phyloP scores from a whole-genome alignment of 2,329 filamentous ascomycete species.

The Arthrobotrys sinensis region DNA sequence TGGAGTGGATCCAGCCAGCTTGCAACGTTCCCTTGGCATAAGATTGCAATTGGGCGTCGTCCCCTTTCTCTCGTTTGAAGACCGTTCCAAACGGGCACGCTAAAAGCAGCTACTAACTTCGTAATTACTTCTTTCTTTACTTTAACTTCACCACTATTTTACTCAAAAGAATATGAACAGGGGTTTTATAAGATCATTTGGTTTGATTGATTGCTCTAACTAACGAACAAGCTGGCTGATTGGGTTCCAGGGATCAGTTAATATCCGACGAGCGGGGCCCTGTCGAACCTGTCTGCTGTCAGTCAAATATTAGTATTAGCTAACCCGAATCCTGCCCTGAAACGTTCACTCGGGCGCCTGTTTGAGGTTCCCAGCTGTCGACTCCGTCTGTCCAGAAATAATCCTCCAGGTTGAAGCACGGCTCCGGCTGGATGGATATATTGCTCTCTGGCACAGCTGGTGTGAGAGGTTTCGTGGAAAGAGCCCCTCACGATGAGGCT shows the following conservation, averaged over 20 bases:
- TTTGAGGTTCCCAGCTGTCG: slow-evolving; percentile 34
- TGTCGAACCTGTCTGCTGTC: slow-evolving; percentile 26
- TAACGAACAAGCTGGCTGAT: slow-evolving; percentile 39
- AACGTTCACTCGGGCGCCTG: slow-evolving; percentile 41
- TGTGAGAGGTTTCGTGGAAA: slow-evolving; percentile 47
- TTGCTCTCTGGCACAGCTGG: slow-evolving; percentile 40
- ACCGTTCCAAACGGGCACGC: slow-evolving; percentile 40
- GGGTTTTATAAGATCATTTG: slow-evolving; percentile 61
- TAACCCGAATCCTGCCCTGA: slow-evolving; percentile 40
- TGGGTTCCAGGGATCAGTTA: slow-evolving; percentile 55
- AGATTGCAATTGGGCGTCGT: slow-evolving; percentile 23
- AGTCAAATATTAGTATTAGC: slow-evolving; percentile 6
- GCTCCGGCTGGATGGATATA: slow-evolving; percentile 26
- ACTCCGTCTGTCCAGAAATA: slow-evolving; percentile 10
- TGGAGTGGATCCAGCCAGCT: slow-evolving; percentile 40
- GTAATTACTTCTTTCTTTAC: no score
- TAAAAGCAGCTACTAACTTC: neutral
- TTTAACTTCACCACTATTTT: slow-evolving; percentile 1
- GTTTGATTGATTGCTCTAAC: slow-evolving; percentile 54
- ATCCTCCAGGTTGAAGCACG: slow-evolving; percentile 11
- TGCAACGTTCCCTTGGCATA: slow-evolving; percentile 27
- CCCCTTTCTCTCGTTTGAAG: slow-evolving; percentile 34
- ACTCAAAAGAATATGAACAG: neutral
- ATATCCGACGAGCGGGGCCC: slow-evolving; percentile 49
- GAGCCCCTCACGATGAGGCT: slow-evolving; percentile 52